A percentile compares a stretch with the other conserved stretches of the same genome.
These are phyloP conservation scores for Pouteria glomerata DNA, from an alignment of 148 eudicot species.

Conservation along the genomic window DNA sequence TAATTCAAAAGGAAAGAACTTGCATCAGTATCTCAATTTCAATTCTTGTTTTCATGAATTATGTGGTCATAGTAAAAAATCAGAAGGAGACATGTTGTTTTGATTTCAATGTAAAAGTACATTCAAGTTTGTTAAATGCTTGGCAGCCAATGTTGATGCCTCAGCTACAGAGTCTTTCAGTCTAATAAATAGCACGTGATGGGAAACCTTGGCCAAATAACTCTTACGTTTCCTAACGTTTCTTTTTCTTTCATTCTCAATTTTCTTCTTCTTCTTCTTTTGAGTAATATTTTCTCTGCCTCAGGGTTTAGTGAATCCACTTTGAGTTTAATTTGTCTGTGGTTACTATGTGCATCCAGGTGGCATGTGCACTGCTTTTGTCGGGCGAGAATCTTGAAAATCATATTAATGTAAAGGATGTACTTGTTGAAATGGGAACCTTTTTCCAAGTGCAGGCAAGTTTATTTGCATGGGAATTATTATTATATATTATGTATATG, in stretches of 20 bases:
- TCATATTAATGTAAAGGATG: constrained; percentile 50
- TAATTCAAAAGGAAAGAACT: too few species aligned
- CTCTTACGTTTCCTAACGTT: too few species aligned
- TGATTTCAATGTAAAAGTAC: neutral
- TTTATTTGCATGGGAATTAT: neutral
- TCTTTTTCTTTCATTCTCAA: neutral
- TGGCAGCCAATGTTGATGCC: neutral
- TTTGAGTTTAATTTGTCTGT: neutral
- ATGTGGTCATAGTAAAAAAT: neutral
- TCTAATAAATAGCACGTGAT: neutral
- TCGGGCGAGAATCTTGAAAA: constrained; percentile 71
- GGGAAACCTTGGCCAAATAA: too few species aligned
- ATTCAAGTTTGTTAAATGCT: neutral
- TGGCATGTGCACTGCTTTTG: constrained; percentile 82
- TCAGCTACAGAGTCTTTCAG: neutral
- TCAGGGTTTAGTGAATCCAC: neutral
- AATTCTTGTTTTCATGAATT: constrained; percentile 1
- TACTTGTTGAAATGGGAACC: constrained; percentile 63
- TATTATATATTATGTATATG: too few species aligned
- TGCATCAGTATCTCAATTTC: too few species aligned
- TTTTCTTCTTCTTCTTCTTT: constrained; percentile 1
- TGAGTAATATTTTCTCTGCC: neutral
- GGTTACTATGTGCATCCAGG: constrained; percentile 30
- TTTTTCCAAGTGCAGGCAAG: constrained; percentile 75
- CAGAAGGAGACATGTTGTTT: neutral